Percentiles rank a stretch among this genome's conserved stretches.
Evolutionary conservation across 2,329 filamentous ascomycete genomes (phyloP).

Genomic region (Trichothecium sympodiale): DNA sequence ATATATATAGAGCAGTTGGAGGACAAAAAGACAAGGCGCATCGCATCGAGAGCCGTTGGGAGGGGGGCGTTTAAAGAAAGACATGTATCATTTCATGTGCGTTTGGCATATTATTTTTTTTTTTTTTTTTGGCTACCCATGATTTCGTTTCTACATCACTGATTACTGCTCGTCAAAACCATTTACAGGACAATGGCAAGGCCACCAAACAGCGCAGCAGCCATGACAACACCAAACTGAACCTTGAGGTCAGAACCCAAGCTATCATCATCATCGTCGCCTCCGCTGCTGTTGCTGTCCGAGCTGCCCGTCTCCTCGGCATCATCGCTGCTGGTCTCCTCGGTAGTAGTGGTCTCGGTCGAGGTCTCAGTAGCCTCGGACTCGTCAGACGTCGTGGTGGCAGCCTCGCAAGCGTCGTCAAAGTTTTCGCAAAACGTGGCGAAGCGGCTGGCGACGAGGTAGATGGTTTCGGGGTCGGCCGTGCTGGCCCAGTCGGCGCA

Average conservation of each 20-base stretch:
- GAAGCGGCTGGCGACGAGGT: constrained; percentile 15
- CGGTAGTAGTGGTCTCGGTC: constrained; percentile 12
- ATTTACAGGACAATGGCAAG: constrained; percentile 13
- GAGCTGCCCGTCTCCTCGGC: constrained; percentile 7
- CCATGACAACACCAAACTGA: constrained; percentile 9
- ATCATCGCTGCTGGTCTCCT: not conserved
- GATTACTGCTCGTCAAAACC: not conserved
- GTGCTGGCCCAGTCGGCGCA: constrained; percentile 18
- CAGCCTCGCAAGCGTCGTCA: constrained; percentile 14
- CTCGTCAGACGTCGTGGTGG: constrained; percentile 7
- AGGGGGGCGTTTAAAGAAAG: no score
- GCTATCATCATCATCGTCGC: not conserved
- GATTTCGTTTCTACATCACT: not conserved
- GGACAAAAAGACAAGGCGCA: not conserved
- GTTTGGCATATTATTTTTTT: not conserved
- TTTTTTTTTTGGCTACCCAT: not conserved
- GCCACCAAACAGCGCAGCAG: constrained; percentile 12
- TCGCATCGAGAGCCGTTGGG: no score
- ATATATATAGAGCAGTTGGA: constrained; percentile 1
- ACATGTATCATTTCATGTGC: no score
- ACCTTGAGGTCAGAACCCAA: not conserved
- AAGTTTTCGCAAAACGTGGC: constrained; percentile 18
- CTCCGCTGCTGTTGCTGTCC: constrained; percentile 6
- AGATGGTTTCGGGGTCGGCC: constrained; percentile 14
- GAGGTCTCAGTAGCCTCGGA: constrained; percentile 5